Evolutionary conservation across 1,284 basidiomycete genomes (phyloP).

Genomic region (Sporisorium exsertum): DNA sequence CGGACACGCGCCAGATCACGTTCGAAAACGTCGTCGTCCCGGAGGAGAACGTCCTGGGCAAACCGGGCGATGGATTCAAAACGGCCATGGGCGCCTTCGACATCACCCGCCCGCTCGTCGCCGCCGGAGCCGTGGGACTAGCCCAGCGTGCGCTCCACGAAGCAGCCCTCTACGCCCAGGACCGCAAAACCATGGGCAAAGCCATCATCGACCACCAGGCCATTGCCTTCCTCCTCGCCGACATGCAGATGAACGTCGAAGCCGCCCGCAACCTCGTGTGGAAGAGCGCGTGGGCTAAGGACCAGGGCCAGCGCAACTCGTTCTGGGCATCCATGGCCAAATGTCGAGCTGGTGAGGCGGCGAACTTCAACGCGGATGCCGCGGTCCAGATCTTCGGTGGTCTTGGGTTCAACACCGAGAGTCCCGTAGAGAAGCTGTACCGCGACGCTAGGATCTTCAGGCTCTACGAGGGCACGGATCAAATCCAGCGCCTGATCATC

Average conservation of each 20-base stretch:
- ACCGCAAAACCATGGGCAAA: slow-evolving; percentile 74
- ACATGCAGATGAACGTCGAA: slow-evolving; percentile 74
- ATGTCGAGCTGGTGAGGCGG: slow-evolving; percentile 70
- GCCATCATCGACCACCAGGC: slow-evolving; percentile 74
- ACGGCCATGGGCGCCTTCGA: slow-evolving; percentile 74
- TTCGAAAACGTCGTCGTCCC: slow-evolving; percentile 73
- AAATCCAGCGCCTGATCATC: slow-evolving; percentile 67
- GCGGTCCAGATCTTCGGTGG: slow-evolving; percentile 72
- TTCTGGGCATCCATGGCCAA: slow-evolving; percentile 75
- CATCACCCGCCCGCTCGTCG: slow-evolving; percentile 72
- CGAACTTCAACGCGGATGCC: slow-evolving; percentile 54
- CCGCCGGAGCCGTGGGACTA: slow-evolving; percentile 73
- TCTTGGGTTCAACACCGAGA: slow-evolving; percentile 74
- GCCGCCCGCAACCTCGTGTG: slow-evolving; percentile 72
- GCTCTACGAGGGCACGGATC: slow-evolving; percentile 67
- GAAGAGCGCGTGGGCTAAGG: slow-evolving; percentile 73
- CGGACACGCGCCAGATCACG: slow-evolving; percentile 74
- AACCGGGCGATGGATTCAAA: slow-evolving; percentile 74
- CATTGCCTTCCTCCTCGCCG: slow-evolving; percentile 74
- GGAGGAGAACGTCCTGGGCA: slow-evolving; percentile 73
- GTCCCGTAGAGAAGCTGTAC: slow-evolving; percentile 74
- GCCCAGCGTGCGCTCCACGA: slow-evolving; percentile 73
- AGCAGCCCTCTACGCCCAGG: slow-evolving; percentile 73
- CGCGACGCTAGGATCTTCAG: slow-evolving; percentile 67
- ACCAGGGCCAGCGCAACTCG: slow-evolving; percentile 72